Conservation (phyloP, 2,329 filamentous ascomycete species). For the Xylariomycetidae sp. region DNA sequence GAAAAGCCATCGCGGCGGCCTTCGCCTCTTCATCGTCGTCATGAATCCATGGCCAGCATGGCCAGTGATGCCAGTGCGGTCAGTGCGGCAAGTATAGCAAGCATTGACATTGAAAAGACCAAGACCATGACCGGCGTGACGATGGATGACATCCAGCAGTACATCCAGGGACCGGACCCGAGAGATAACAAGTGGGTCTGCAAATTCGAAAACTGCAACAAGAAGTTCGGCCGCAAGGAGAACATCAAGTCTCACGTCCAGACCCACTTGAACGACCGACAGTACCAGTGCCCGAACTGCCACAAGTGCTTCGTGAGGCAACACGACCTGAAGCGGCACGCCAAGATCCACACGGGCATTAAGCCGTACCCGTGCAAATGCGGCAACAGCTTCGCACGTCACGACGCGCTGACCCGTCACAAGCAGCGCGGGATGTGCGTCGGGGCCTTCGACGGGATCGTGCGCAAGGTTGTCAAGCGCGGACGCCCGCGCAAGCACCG, state of each 20-base stretch:
- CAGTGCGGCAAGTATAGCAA: conserved; percentile 53
- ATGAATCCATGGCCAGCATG: conserved; percentile 54
- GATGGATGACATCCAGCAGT: conserved; percentile 73
- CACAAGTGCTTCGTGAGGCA: conserved; percentile 94
- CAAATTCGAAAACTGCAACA: conserved; percentile 71
- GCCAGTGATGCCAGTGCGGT: too few relatives aligned
- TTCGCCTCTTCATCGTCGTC: conserved; percentile 46
- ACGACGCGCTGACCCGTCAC: conserved; percentile 91
- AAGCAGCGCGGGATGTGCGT: conserved; percentile 95
- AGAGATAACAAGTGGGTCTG: conserved; percentile 76
- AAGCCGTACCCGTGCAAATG: conserved; percentile 95
- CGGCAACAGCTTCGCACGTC: conserved; percentile 88
- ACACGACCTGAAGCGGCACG: conserved; percentile 93
- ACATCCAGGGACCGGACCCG: conserved; percentile 66
- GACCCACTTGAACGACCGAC: conserved; percentile 92
- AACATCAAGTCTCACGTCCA: conserved; percentile 99
- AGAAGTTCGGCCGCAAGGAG: conserved; percentile 93
- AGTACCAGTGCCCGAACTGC: conserved; percentile 90
- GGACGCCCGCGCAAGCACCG: conserved; percentile 58
- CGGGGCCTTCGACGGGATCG: conserved; percentile 79
- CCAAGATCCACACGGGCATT: conserved; percentile 94
- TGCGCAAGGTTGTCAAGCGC: conserved; percentile 55
- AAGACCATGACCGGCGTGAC: conserved; percentile 79
- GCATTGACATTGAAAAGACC: conserved; percentile 59
- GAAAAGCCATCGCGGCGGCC: conserved; percentile 22